Percentiles rank a stretch among this genome's conserved stretches.
Conservation (phyloP, 176 grass and related monocot genomes). For the Musa schizocarpa region DNA sequence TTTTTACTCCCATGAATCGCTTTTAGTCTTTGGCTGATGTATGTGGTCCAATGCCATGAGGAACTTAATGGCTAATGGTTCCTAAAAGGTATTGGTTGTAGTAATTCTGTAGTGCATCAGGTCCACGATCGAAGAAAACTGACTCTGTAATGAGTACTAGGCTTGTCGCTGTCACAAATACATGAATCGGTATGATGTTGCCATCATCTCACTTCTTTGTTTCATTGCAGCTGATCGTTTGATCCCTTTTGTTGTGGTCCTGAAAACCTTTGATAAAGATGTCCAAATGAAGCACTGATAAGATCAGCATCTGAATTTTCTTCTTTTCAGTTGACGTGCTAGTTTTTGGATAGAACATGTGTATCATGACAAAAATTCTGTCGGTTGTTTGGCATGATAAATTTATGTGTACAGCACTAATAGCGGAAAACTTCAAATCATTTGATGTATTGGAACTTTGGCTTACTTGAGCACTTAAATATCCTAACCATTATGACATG, state of each 20-base stretch:
- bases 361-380: not conserved
- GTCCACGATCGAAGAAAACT: no score
- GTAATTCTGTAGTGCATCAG: no score
- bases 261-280: not conserved
- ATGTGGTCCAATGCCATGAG: no score
- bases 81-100: no score
- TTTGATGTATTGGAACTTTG: not conserved
- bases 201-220: not conserved
- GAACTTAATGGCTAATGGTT: no score
- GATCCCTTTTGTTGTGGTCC: not conserved
- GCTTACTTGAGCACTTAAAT: not conserved
- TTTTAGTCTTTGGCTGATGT: not conserved
- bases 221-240: no score
- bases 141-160: not conserved
- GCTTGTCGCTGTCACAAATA: constrained; percentile 1
- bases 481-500: not conserved
- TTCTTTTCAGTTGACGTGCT: not conserved
- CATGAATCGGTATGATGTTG: not conserved
- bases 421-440: not conserved
- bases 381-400: not conserved
- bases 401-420: not conserved
- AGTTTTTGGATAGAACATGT: not conserved
- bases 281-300: constrained; percentile 4
- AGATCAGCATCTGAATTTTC: not conserved
- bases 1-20: not conserved